phyloP scores from a whole-genome alignment of 768 basidiomycete species.

The Phylloporus sp. region DNA sequence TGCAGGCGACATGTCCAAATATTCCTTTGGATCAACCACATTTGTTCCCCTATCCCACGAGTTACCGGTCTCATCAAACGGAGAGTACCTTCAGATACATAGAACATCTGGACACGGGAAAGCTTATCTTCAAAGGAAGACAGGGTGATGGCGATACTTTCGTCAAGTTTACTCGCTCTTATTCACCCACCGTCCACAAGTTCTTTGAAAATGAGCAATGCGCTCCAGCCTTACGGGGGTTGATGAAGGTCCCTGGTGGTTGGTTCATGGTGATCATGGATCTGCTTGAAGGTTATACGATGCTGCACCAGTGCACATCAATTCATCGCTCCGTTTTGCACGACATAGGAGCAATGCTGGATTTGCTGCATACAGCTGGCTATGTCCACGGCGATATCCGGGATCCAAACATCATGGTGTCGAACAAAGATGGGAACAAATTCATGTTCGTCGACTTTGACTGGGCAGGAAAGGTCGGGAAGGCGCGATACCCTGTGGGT shows the following conservation, averaged over 20 bases:
- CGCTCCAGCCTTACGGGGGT: background rate
- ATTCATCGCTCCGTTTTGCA: background rate
- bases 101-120: no score
- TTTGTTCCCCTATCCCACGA: background rate
- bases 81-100: no score
- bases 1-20: no score
- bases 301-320: background rate
- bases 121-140: background rate
- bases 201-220: background rate
- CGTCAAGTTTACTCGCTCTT: background rate
- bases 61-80: no score
- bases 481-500: slow-evolving; percentile 16
- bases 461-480: background rate
- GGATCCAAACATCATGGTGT: background rate
- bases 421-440: background rate
- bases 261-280: background rate
- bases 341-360: background rate
- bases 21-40: background rate
- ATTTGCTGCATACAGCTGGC: background rate
- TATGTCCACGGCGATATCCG: background rate
- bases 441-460: background rate
- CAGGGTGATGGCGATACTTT: background rate
- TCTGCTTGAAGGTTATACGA: background rate
- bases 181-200: background rate
- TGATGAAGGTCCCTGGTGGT: background rate